phyloP scores from a whole-genome alignment of 2,329 filamentous ascomycete species.

The Fusarium sp. region DNA sequence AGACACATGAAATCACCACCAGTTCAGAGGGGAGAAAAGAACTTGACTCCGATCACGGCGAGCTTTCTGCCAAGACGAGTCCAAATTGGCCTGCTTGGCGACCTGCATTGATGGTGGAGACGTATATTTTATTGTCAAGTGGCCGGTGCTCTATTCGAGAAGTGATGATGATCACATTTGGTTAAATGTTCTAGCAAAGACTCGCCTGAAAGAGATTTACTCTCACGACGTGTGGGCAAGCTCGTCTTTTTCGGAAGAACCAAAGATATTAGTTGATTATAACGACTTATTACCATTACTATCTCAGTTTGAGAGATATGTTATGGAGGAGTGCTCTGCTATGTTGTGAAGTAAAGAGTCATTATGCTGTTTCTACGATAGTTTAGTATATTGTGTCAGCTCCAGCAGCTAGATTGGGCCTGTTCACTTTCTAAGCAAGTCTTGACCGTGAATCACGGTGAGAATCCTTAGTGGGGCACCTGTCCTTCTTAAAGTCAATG shows the following conservation, averaged over 20 bases:
- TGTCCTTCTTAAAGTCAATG: too few relatives aligned
- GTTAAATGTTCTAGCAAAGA: background rate
- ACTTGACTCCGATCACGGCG: background rate
- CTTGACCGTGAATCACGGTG: background rate
- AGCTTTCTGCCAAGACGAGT: constrained; percentile 1
- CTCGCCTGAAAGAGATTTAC: background rate
- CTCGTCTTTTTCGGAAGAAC: background rate
- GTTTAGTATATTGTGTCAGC: background rate
- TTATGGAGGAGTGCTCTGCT: background rate
- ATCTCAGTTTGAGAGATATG: too few relatives aligned
- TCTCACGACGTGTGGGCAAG: background rate
- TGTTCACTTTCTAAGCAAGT: background rate
- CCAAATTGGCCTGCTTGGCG: background rate
- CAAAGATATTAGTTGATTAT: background rate
- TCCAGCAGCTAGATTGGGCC: background rate
- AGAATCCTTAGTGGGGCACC: background rate
- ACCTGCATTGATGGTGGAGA: background rate
- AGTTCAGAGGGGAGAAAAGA: background rate
- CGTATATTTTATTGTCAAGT: background rate
- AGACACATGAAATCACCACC: background rate
- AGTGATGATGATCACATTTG: background rate
- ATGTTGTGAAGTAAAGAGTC: background rate
- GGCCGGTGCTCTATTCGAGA: background rate
- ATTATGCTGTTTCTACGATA: background rate
- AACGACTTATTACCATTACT: background rate